phyloP scores from a whole-genome alignment of 495 filamentous ascomycete genomes.

The Durotheca rogersii region DNA sequence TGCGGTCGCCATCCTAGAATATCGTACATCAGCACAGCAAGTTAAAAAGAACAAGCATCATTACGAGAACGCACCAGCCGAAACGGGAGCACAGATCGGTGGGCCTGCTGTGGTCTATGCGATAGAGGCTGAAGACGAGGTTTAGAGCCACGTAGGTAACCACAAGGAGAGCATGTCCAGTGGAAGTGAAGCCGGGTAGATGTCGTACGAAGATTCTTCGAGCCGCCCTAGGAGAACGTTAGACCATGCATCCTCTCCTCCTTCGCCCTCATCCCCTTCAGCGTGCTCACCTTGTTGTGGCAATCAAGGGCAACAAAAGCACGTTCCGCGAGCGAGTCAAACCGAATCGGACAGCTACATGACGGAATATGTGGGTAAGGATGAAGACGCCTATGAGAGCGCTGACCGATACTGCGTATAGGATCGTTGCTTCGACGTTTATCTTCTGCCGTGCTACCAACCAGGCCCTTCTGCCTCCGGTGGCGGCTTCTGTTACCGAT shows the following conservation, averaged over 20 bases:
- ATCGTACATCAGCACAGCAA: constrained; percentile 6
- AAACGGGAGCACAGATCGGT: constrained; percentile 43
- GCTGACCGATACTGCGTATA: constrained; percentile 48
- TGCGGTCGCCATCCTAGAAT: constrained; percentile 51
- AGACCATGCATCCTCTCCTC: constrained; percentile 1
- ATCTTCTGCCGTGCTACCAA: constrained; percentile 34
- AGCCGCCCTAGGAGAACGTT: constrained; percentile 27
- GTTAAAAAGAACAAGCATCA: background rate
- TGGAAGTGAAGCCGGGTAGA: constrained; percentile 52
- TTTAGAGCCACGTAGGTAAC: constrained; percentile 53
- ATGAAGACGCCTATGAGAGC: constrained; percentile 54
- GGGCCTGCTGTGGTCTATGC: constrained; percentile 39
- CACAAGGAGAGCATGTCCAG: constrained; percentile 50
- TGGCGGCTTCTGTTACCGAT: background rate
- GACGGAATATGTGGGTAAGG: constrained; percentile 49
- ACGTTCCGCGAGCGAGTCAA: constrained; percentile 24
- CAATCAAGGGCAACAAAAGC: constrained; percentile 17
- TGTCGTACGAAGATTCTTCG: constrained; percentile 48
- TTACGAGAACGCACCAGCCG: constrained; percentile 48
- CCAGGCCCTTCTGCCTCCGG: constrained; percentile 4
- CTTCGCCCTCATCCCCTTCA: no score
- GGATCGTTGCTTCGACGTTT: constrained; percentile 39
- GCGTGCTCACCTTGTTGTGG: constrained; percentile 25
- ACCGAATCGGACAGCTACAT: constrained; percentile 14
- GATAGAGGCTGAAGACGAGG: constrained; percentile 48